phyloP scores from a whole-genome alignment of 371 early-diverging fungal genomes.

The Mucor velutinosus region DNA sequence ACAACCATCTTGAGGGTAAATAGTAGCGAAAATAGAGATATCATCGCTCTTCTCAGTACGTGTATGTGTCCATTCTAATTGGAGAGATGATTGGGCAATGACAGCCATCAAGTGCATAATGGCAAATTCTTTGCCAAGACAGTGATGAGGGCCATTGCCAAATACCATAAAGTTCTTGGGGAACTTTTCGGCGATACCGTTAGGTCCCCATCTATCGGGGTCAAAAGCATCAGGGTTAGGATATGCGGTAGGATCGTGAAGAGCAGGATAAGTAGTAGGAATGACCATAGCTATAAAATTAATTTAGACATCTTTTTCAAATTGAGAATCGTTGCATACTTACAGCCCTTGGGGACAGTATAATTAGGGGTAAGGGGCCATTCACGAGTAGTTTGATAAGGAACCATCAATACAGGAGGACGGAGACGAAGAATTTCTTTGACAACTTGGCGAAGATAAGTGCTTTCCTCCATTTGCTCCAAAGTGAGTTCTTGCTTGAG shows the following conservation, averaged over 20 bases:
- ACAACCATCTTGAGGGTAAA: constrained; percentile 57
- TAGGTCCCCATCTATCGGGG: constrained; percentile 43
- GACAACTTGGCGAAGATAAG: constrained; percentile 51
- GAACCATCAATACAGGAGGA: constrained; percentile 58
- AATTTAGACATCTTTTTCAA: neutral
- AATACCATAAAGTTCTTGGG: constrained; percentile 47
- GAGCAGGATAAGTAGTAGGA: constrained; percentile 44
- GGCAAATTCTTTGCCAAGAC: constrained; percentile 45
- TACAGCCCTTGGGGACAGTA: constrained; percentile 48
- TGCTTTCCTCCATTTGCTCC: constrained; percentile 47
- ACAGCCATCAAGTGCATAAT: constrained; percentile 41
- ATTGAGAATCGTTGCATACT: constrained; percentile 8
- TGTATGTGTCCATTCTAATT: constrained; percentile 40
- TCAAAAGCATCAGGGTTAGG: constrained; percentile 42
- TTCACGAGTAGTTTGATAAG: constrained; percentile 51
- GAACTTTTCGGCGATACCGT: constrained; percentile 35
- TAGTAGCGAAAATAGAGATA: constrained; percentile 58
- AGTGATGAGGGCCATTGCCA: constrained; percentile 43
- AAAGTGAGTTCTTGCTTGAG: constrained; percentile 31
- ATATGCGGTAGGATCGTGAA: constrained; percentile 40
- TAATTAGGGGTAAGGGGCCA: constrained; percentile 47
- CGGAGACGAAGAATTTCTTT: constrained; percentile 54
- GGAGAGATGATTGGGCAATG: constrained; percentile 31
- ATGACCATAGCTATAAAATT: constrained; percentile 39
- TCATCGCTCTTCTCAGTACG: constrained; percentile 50